Conservation (phyloP, 139 green algal species). For the Dunaliella primolecta region DNA sequence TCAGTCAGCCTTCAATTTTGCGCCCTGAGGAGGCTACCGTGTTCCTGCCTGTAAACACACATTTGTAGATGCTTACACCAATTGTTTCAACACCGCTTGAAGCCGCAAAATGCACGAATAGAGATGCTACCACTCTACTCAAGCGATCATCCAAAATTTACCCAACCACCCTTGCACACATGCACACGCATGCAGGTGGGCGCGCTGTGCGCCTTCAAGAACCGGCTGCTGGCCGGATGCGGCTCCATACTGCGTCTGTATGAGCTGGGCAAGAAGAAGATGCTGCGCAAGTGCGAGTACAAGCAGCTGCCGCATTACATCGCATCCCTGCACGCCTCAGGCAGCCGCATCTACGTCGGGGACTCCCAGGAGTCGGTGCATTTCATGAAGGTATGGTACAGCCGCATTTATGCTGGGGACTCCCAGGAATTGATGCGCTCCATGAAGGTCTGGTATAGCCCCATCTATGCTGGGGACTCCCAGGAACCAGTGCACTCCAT, state of each 20-base stretch:
- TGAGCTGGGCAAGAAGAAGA: conserved; percentile 94
- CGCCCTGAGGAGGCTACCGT: no score
- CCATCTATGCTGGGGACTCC: conserved; percentile 85
- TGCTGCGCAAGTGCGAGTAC: conserved; percentile 97
- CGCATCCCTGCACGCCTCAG: conserved; percentile 58
- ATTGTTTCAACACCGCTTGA: no score
- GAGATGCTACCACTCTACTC: no score
- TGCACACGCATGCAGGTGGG: conserved; percentile 50
- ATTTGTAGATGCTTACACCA: no score
- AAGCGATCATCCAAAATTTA: no score
- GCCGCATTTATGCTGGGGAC: no score
- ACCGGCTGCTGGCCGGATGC: conserved; percentile 85
- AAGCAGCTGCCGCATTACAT: conserved; percentile 72
- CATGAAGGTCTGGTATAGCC: conserved; percentile 33
- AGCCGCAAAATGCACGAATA: no score
- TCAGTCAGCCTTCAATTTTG: no score
- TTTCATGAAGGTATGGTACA: conserved; percentile 18
- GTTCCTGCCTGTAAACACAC: no score
- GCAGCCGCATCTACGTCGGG: conserved; percentile 16
- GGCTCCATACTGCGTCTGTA: conserved; percentile 85
- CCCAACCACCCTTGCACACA: no score
- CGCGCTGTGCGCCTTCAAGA: conserved; percentile 84
- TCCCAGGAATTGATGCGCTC: no score
- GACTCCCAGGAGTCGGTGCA: conserved; percentile 24
- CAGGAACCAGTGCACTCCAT: conserved; percentile 83